Base-by-base conservation (phyloP, 169 alveolate species). In the Hepatocystis sp. region DNA sequence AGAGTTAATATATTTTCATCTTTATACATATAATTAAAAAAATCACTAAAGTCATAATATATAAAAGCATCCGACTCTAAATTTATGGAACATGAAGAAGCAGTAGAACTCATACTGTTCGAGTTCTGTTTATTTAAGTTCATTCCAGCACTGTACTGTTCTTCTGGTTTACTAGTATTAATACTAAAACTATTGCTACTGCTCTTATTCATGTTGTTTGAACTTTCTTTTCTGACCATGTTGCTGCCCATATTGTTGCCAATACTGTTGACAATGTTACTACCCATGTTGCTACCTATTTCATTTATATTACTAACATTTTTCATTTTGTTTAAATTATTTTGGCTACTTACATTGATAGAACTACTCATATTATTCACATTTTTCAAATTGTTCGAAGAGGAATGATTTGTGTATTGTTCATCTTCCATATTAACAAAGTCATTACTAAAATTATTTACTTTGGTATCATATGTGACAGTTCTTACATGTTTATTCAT, bases 1-100 rank as follows among this genome's bases (percentile, higher is more conserved):
- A 76, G 78, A 5, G 88, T 76, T 46, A 76, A 58, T 42, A 76
- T 76, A 63, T 76, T 76, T 52, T 76, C 88, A 44, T 76, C 88
- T 52, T 76, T 76, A 44, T 76, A 76, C 88, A 76, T 76, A 52
- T 76, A 76, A 27, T 60, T 56, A 23, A 76, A 32, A 36, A 76
- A 76, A 28, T 76, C 88, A 30, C 32, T 76, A 36, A 76, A 76
- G 51, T 76, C 88, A 30, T 58, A 63, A 25, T 27, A 76, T 1
- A 28, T 13, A 56, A 44, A 76, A n/a, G 88, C 88, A 44, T 76
- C 88, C 28, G 78, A 13, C 3, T 76, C 88, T 52, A 76, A 56
- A 28, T 76, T 60, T 7, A n/a, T 40, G 44, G 42, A 46, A 25
- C n/a, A n/a, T n/a, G n/a, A n/a, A n/a, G 52, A 2, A 1, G 78